Conservation (phyloP, 257 asterid species). For the Eucommia ulmoides region DNA sequence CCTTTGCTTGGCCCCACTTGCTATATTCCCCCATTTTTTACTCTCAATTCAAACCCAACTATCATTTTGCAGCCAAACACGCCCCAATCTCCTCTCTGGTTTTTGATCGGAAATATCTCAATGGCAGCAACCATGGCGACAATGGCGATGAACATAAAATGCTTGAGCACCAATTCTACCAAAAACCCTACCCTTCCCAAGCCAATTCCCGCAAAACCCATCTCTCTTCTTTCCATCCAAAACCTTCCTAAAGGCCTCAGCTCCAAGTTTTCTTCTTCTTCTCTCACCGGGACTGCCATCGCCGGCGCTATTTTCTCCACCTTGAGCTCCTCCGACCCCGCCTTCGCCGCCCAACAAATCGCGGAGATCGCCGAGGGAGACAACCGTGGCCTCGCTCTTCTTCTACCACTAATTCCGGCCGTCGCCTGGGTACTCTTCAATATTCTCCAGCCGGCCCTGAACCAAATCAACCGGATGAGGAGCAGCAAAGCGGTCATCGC, state of each 20-base stretch:
- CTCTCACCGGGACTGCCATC: constrained; percentile 28
- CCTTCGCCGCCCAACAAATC: constrained; percentile 83
- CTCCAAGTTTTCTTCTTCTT: constrained; percentile 8
- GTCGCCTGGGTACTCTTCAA: constrained; percentile 79
- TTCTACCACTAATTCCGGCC: constrained; percentile 72
- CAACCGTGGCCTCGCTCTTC: constrained; percentile 69
- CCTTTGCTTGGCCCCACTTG: constrained; percentile 7
- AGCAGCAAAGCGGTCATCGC: constrained; percentile 41
- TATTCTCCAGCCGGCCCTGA: constrained; percentile 78
- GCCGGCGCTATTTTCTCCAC: constrained; percentile 82
- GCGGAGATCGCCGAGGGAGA: constrained; percentile 86
- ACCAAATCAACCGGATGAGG: constrained; percentile 77
- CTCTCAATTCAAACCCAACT: constrained; percentile 6
- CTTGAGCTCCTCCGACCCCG: constrained; percentile 52
- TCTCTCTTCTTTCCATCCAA: constrained; percentile 34
- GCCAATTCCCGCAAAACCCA: constrained; percentile 21
- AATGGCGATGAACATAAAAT: constrained; percentile 58
- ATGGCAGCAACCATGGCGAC: constrained; percentile 78
- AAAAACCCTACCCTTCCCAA: constrained; percentile 13
- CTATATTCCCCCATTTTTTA: constrained; percentile 18
- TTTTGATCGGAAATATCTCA: background rate
- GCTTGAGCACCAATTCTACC: constrained; percentile 23
- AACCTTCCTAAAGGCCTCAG: constrained; percentile 38
- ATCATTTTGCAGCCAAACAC: background rate
- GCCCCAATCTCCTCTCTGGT: background rate